Evolutionary conservation across 441 rosid species (phyloP).

Genomic region (Pelargonium fulgidum): DNA sequence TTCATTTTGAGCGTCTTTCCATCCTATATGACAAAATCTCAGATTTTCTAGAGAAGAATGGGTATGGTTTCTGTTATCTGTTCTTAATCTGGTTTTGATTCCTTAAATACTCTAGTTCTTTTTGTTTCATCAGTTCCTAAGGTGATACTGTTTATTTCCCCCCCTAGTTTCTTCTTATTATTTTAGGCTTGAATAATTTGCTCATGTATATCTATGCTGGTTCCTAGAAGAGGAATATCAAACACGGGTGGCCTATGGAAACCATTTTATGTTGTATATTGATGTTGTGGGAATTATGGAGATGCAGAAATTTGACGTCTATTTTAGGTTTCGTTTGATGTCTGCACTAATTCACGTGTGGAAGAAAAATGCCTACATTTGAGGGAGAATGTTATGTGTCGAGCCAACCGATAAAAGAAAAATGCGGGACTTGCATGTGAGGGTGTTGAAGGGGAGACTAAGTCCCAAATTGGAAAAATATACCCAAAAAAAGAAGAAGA

Average conservation of each 20-base stretch:
- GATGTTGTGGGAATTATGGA: neutral
- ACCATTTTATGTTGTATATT: neutral
- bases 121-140: conserved; percentile 13
- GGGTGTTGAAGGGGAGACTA: too few species aligned
- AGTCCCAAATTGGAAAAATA: too few species aligned
- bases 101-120: too few species aligned
- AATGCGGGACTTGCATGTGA: too few species aligned
- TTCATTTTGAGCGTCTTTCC: conserved; percentile 94
- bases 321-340: too few species aligned
- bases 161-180: neutral
- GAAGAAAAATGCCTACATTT: too few species aligned
- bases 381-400: too few species aligned
- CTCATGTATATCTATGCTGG: neutral
- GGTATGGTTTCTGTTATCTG: conserved; percentile 42
- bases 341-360: too few species aligned
- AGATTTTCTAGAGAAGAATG: conserved; percentile 74
- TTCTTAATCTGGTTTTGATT: neutral
- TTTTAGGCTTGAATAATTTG: neutral
- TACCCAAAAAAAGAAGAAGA: too few species aligned
- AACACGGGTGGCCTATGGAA: neutral
- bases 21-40: conserved; percentile 82
- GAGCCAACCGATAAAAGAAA: too few species aligned
- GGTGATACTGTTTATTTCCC: conserved; percentile 10
- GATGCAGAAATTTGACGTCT: too few species aligned
- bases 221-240: neutral